Conservation (phyloP, 495 filamentous ascomycete genomes). For the Articulospora tetracladia region DNA sequence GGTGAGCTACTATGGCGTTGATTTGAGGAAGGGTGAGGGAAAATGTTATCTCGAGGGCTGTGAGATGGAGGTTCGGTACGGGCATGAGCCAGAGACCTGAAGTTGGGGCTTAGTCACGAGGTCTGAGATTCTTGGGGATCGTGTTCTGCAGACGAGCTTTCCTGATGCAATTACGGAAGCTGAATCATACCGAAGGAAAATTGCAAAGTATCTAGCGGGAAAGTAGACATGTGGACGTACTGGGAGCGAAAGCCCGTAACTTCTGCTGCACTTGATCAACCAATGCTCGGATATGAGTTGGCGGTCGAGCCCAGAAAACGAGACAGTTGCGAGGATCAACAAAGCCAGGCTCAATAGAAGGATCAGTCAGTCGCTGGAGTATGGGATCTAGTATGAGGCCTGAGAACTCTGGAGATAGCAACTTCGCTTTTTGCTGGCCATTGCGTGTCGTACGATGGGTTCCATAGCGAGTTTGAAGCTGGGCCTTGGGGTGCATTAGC, state of each 20-base stretch:
- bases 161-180: too few relatives aligned
- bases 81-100: constrained; percentile 86
- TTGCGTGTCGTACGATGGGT: constrained; percentile 72
- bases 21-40: constrained; percentile 62
- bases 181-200: too few relatives aligned
- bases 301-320: constrained; percentile 83
- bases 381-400: constrained; percentile 74
- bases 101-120: constrained; percentile 8
- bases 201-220: too few relatives aligned
- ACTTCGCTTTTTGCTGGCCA: constrained; percentile 60
- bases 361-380: constrained; percentile 60
- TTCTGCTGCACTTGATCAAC: constrained; percentile 63
- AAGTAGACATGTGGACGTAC: constrained; percentile 39
- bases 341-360: constrained; percentile 57
- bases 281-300: constrained; percentile 60
- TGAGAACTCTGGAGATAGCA: constrained; percentile 62
- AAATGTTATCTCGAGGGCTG: constrained; percentile 76
- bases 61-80: constrained; percentile 72
- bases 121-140: not conserved
- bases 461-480: constrained; percentile 70
- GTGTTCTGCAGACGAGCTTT: too few relatives aligned
- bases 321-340: constrained; percentile 75
- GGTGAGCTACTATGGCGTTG: constrained; percentile 46
- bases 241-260: constrained; percentile 57
- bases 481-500: constrained; percentile 40